Evolutionary conservation across 2,329 filamentous ascomycete genomes (phyloP).

Genomic region (Aspergillus arachidicola): DNA sequence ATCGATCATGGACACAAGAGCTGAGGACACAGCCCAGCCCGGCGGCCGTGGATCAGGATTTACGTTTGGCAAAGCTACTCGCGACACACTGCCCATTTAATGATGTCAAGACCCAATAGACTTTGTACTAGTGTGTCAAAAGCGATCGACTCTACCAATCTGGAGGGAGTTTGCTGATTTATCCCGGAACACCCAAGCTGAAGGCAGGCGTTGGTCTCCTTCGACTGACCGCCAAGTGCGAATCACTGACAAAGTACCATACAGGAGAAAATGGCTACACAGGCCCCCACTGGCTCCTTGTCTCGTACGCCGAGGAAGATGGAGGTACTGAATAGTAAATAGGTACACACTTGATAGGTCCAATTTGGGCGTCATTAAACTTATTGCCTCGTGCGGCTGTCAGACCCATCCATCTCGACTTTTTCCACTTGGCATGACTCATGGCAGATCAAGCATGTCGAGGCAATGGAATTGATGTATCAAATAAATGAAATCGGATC

Average conservation of each 20-base stretch:
- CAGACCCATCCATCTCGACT: too few relatives aligned
- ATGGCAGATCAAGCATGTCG: neutral
- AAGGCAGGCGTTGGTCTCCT: too few relatives aligned
- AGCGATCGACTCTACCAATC: neutral
- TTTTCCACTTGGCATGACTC: neutral
- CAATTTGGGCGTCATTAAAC: neutral
- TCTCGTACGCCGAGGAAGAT: too few relatives aligned
- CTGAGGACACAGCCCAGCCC: neutral
- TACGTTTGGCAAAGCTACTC: neutral
- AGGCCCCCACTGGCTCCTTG: too few relatives aligned
- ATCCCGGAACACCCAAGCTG: too few relatives aligned
- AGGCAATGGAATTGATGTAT: neutral
- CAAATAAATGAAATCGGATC: conserved; percentile 5
- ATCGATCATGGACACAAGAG: neutral
- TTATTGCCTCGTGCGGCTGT: neutral
- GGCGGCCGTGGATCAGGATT: neutral
- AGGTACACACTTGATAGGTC: too few relatives aligned
- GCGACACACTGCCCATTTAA: neutral
- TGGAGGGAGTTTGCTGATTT: too few relatives aligned
- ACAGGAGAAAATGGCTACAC: too few relatives aligned
- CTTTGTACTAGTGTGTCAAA: neutral
- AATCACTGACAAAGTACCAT: too few relatives aligned
- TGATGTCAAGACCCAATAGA: neutral
- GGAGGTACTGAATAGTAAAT: too few relatives aligned
- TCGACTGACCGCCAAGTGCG: too few relatives aligned